These are phyloP conservation scores for Arthrinium phaeospermum DNA, from an alignment of 2,329 filamentous ascomycete species.

Conservation along the genomic window DNA sequence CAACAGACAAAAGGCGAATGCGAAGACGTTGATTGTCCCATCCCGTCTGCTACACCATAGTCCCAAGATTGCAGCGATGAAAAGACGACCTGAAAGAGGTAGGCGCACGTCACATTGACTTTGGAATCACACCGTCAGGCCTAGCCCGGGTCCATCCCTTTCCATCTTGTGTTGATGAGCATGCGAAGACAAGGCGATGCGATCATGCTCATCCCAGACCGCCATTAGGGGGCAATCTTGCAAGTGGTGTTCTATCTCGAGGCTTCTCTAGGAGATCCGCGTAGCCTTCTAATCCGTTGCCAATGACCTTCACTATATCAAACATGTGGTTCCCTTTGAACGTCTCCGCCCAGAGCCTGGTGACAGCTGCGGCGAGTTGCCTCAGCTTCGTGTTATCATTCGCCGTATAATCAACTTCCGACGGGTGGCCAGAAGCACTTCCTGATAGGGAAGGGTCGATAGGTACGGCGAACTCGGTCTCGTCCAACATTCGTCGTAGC, in stretches of 20 bases:
- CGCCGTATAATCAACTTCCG: slow-evolving; percentile 48
- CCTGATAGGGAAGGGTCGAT: slow-evolving; percentile 61
- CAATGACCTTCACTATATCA: slow-evolving; percentile 64
- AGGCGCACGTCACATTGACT: neutral
- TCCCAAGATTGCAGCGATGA: too few relatives aligned
- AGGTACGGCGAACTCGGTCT: slow-evolving; percentile 67
- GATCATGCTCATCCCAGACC: slow-evolving; percentile 31
- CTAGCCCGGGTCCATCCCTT: neutral
- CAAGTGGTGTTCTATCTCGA: slow-evolving; percentile 52
- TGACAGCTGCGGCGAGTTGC: slow-evolving; percentile 62
- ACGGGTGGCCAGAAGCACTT: slow-evolving; percentile 42
- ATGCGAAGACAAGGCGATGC: neutral
- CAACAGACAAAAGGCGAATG: too few relatives aligned
- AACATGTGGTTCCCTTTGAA: slow-evolving; percentile 68
- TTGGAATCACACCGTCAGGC: neutral
- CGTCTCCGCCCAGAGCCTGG: slow-evolving; percentile 65
- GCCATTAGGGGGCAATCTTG: slow-evolving; percentile 39
- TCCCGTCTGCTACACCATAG: too few relatives aligned
- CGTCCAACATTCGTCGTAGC: slow-evolving; percentile 63
- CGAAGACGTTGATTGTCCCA: too few relatives aligned
- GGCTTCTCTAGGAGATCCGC: slow-evolving; percentile 63
- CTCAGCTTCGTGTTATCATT: slow-evolving; percentile 58
- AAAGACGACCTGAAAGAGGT: neutral
- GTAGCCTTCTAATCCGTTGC: slow-evolving; percentile 61
- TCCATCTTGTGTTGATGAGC: neutral